A percentile compares a stretch with the other conserved stretches of the same genome.
Conservation (phyloP, 768 basidiomycete species). For the Phlebiopsis flavidoalba region DNA sequence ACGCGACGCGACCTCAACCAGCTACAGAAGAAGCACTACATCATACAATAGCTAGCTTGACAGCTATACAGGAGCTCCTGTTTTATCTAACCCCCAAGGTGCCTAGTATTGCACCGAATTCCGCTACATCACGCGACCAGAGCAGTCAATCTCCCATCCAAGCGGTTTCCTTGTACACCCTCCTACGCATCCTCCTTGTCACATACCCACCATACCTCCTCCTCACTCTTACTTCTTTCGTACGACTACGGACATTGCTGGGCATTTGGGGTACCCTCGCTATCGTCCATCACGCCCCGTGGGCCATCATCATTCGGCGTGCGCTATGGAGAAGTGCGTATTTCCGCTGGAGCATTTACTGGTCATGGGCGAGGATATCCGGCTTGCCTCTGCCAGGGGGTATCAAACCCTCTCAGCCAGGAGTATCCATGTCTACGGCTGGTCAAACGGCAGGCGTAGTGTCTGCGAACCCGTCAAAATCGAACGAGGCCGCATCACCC, state of each 20-base stretch:
- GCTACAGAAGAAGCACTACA: conserved; percentile 52
- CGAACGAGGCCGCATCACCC: conserved; percentile 14
- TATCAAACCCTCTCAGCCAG: conserved; percentile 27
- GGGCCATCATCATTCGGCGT: conserved; percentile 49
- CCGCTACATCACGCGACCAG: background rate
- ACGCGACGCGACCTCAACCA: conserved; percentile 17
- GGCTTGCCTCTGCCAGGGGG: conserved; percentile 45
- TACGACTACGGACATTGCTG: conserved; percentile 58
- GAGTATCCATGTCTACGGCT: conserved; percentile 16
- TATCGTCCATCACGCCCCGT: conserved; percentile 64
- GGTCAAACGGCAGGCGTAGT: background rate
- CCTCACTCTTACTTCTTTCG: conserved; percentile 53
- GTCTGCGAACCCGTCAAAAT: background rate
- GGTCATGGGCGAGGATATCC: conserved; percentile 44
- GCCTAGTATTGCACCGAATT: background rate
- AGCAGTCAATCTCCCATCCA: conserved; percentile 16
- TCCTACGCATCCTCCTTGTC: conserved; percentile 53
- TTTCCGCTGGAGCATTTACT: conserved; percentile 59
- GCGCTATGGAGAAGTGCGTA: conserved; percentile 62
- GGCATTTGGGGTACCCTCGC: conserved; percentile 54
- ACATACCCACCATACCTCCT: conserved; percentile 54
- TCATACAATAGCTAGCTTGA: conserved; percentile 56
- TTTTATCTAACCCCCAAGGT: conserved; percentile 35
- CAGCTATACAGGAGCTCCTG: conserved; percentile 55
- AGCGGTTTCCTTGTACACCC: conserved; percentile 25